Conservation (phyloP, 371 early-diverging fungal species). For the Mucor irregularis region DNA sequence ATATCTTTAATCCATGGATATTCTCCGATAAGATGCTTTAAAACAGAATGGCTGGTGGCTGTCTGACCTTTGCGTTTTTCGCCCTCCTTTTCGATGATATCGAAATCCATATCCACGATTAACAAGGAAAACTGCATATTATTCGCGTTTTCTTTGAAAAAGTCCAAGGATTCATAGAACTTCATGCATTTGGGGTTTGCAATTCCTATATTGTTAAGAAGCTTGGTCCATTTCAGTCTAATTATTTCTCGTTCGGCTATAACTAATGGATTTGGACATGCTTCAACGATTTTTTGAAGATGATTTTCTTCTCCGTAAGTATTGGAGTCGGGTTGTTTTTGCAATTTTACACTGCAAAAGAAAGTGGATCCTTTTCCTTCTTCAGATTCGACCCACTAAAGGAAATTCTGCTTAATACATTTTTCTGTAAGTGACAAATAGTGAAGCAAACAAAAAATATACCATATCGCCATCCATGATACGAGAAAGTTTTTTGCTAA, state of each 20-base stretch:
- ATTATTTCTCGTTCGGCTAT: constrained; percentile 15
- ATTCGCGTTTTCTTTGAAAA: neutral
- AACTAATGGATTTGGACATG: constrained; percentile 9
- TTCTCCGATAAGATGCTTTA: neutral
- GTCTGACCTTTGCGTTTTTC: neutral
- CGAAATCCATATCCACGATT: constrained; percentile 11
- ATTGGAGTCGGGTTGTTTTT: constrained; percentile 16
- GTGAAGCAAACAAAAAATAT: neutral
- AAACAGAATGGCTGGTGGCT: neutral
- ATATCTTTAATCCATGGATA: neutral
- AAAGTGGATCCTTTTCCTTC: constrained; percentile 46
- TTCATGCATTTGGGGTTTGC: neutral
- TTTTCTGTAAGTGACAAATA: neutral
- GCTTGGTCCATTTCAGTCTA: constrained; percentile 1
- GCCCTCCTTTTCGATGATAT: neutral
- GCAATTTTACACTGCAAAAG: constrained; percentile 34
- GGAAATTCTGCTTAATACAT: too few relatives aligned
- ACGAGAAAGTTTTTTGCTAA: constrained; percentile 45
- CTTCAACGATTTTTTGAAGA: constrained; percentile 2
- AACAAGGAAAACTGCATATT: neutral
- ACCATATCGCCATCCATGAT: constrained; percentile 58
- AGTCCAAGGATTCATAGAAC: neutral
- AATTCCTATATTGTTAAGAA: neutral
- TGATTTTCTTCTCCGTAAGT: constrained; percentile 27
- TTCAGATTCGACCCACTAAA: constrained; percentile 52